These are phyloP conservation scores for Penicillium sp. DNA, from an alignment of 2,329 filamentous ascomycete species.

Conservation along the genomic window DNA sequence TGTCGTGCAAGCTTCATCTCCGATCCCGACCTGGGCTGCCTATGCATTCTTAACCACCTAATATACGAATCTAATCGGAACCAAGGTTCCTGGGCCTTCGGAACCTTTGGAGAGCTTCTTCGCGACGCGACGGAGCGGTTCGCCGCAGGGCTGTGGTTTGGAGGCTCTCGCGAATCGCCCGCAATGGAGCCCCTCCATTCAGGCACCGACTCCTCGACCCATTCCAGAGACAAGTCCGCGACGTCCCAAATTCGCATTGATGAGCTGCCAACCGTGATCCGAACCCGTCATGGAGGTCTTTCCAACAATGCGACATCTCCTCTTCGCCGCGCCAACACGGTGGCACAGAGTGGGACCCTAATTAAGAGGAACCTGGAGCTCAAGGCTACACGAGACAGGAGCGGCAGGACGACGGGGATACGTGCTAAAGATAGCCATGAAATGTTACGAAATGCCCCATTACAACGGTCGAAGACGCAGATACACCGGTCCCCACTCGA, in stretches of 20 bases:
- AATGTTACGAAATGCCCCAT: constrained; percentile 44
- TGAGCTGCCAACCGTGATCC: constrained; percentile 21
- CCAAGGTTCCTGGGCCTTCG: not conserved
- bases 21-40: constrained; percentile 33
- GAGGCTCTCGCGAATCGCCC: constrained; percentile 21
- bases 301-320: constrained; percentile 29
- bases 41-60: constrained; percentile 19
- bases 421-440: constrained; percentile 59
- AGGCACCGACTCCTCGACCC: constrained; percentile 16
- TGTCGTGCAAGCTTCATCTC: constrained; percentile 37
- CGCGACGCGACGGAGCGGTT: constrained; percentile 21
- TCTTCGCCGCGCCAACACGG: constrained; percentile 45
- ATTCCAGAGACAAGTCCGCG: constrained; percentile 22
- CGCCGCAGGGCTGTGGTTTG: constrained; percentile 17
- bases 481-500: constrained; percentile 59
- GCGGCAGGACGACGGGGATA: constrained; percentile 39
- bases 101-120: constrained; percentile 3
- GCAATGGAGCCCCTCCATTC: constrained; percentile 29
- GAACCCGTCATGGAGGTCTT: constrained; percentile 24
- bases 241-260: constrained; percentile 26
- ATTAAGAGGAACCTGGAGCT: constrained; percentile 36
- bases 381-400: constrained; percentile 39
- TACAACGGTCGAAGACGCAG: constrained; percentile 53
- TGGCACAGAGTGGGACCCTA: constrained; percentile 39
- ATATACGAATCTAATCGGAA: not conserved